Evolutionary conservation across 2,329 filamentous ascomycete genomes (phyloP).

Genomic region (Phaeoacremonium minimum): DNA sequence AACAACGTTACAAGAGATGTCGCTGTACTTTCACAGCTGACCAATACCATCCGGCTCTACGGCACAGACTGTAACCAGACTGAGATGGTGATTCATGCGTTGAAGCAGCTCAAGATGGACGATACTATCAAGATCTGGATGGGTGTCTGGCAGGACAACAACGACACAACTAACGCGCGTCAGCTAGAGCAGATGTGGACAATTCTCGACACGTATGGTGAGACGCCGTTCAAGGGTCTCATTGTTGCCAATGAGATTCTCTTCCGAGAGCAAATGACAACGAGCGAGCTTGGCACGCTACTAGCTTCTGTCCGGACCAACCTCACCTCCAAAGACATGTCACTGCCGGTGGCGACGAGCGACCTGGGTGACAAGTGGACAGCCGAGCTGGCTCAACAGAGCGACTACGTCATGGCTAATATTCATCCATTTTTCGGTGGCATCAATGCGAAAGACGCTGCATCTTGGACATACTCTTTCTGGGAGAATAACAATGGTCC

Average conservation of each 20-base stretch:
- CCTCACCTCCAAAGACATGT: constrained; percentile 60
- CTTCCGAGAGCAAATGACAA: constrained; percentile 71
- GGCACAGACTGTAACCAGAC: constrained; percentile 98
- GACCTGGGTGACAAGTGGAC: constrained; percentile 91
- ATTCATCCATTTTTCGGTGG: constrained; percentile 96
- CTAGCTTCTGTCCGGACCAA: constrained; percentile 68
- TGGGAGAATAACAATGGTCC: constrained; percentile 67
- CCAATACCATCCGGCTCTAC: constrained; percentile 82
- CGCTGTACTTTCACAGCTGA: constrained; percentile 84
- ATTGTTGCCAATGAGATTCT: constrained; percentile 80
- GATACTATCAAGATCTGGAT: constrained; percentile 83
- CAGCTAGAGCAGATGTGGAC: constrained; percentile 82
- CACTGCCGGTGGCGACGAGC: constrained; percentile 77
- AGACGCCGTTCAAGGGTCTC: constrained; percentile 70
- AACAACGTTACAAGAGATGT: constrained; percentile 93
- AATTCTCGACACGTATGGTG: constrained; percentile 67
- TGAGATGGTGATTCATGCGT: constrained; percentile 82
- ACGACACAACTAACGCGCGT: constrained; percentile 76
- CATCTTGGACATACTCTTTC: constrained; percentile 78
- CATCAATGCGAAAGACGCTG: constrained; percentile 61
- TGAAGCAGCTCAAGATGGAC: constrained; percentile 68
- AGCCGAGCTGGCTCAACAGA: constrained; percentile 58
- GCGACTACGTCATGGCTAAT: constrained; percentile 93
- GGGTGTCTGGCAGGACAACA: constrained; percentile 86
- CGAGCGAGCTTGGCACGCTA: constrained; percentile 56